A percentile compares a stretch with the other conserved stretches of the same genome.
phyloP scores from a whole-genome alignment of 768 basidiomycete species.

The Boletus tomentosulus region DNA sequence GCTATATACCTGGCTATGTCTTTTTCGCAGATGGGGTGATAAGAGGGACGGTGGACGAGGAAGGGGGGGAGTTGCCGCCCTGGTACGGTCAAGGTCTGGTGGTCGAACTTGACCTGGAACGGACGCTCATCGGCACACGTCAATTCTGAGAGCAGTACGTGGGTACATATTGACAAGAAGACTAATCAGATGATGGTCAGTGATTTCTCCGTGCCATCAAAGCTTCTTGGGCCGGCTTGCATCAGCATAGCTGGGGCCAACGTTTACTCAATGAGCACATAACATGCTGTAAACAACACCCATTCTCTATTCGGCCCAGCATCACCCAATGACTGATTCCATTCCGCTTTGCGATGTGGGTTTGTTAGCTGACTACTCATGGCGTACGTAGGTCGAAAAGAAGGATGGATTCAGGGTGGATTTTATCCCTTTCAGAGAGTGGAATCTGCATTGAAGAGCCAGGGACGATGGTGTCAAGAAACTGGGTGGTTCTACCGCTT shows the following conservation, averaged over 20 bases:
- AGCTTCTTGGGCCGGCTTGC: background rate
- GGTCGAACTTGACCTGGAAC: slow-evolving; percentile 51
- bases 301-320: background rate
- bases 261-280: too few species aligned
- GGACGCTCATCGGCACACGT: slow-evolving; percentile 42
- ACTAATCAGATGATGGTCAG: background rate
- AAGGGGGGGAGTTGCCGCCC: slow-evolving; percentile 14
- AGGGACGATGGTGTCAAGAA: too few species aligned
- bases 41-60: slow-evolving; percentile 27
- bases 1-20: slow-evolving; percentile 93
- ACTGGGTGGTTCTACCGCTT: too few species aligned
- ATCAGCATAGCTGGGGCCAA: too few species aligned
- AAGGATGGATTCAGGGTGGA: too few species aligned
- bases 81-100: slow-evolving; percentile 52
- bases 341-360: background rate
- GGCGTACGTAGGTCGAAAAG: background rate
- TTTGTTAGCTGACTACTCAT: background rate
- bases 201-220: background rate
- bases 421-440: too few species aligned
- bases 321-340: background rate
- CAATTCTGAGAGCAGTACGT: slow-evolving; percentile 34
- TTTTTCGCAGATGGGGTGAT: slow-evolving; percentile 68
- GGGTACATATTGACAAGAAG: background rate
- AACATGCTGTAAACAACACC: too few species aligned
- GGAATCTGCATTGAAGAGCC: too few species aligned